A percentile compares a stretch with the other conserved stretches of the same genome.
Conservation (phyloP, 805 yeast genomes). For the Komagataella mondaviorum region DNA sequence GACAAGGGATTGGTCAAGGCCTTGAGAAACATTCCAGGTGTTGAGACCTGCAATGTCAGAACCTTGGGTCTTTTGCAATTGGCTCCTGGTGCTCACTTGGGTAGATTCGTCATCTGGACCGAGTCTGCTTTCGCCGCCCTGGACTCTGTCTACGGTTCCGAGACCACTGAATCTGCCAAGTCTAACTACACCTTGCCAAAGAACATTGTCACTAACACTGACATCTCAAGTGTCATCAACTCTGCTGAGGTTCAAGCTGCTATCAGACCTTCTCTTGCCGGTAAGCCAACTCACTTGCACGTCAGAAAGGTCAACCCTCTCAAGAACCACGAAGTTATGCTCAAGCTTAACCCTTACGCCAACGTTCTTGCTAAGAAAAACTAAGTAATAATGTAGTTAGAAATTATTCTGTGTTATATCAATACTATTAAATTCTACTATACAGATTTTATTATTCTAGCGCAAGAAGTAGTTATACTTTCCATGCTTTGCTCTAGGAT, state of each 20-base stretch:
- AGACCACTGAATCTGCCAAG: slow-evolving; percentile 72
- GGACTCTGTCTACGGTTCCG: slow-evolving; percentile 96
- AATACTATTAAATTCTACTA: neutral
- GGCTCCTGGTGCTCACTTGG: slow-evolving; percentile 99
- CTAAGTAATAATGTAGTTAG: slow-evolving; percentile 74
- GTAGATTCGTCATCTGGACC: slow-evolving; percentile 99
- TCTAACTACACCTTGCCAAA: slow-evolving; percentile 85
- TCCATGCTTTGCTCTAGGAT: slow-evolving; percentile 40
- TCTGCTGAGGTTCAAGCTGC: slow-evolving; percentile 98
- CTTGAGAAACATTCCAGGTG: slow-evolving; percentile 99
- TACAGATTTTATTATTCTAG: slow-evolving; percentile 14
- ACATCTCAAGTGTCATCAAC: slow-evolving; percentile 94
- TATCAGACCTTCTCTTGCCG: slow-evolving; percentile 72
- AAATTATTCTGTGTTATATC: slow-evolving; percentile 7
- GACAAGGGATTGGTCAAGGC: slow-evolving; percentile 98
- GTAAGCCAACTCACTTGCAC: slow-evolving; percentile 80
- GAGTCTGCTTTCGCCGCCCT: slow-evolving; percentile 94
- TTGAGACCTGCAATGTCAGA: slow-evolving; percentile 88
- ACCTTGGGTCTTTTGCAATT: slow-evolving; percentile 92
- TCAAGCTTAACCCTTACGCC: slow-evolving; percentile 99
- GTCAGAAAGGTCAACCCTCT: slow-evolving; percentile 98
- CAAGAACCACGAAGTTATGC: slow-evolving; percentile 96
- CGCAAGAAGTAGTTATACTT: slow-evolving; percentile 62
- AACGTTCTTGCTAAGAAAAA: slow-evolving; percentile 90
- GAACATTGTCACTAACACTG: slow-evolving; percentile 91